Base-by-base conservation (phyloP, 1,284 basidiomycete genomes). In the Porodaedalea pini region DNA sequence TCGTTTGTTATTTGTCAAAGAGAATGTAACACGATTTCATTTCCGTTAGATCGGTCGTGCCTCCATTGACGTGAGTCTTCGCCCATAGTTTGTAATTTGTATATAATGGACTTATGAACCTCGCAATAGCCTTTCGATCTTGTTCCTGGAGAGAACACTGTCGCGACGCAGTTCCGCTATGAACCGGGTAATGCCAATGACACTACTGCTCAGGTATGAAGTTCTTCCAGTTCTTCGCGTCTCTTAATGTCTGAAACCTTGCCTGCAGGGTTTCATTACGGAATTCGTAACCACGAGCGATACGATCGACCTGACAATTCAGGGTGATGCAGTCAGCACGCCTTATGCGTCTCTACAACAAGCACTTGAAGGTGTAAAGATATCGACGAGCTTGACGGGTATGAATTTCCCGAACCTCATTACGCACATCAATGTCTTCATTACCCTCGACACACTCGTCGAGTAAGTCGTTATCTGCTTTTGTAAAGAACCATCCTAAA, bases 141-240 rank as follows among this genome's bases (percentile, higher is more conserved):
- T 37, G 70, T 77, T 29, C 84, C 86, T 0, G 87, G 87, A 53
- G 67, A 73, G 57, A 87, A 88, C 62, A 63, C 65, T 2, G 66
- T 84, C 23, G 56, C 73, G 0, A 73, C 85, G 4, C 82, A 86
- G 65, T 89, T 90, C 75, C 83, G 78, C 60, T 91, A 90, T 64
- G 69, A 76, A 62, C 88, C 88, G 0, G 73, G 73, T 6, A 71
- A 88, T 67, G 75, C 81, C 7, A 88, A 88, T 63, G 80, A 88
- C 63, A 83, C 85, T 2, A 71, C 74, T 15, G 86, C 88, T 1
- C 81, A 85, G 68, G 76, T 75, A 37, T n/a, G 63, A 62, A n/a
- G 41, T 32, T 25, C 13, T 17, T 54, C 10, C 10, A 17, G 44
- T 27, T 6, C 40, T 32, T 31, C 5, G 27, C 15, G 10, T 11